phyloP scores from a whole-genome alignment of 2,329 filamentous ascomycete genomes.

The Monilinia laxa region DNA sequence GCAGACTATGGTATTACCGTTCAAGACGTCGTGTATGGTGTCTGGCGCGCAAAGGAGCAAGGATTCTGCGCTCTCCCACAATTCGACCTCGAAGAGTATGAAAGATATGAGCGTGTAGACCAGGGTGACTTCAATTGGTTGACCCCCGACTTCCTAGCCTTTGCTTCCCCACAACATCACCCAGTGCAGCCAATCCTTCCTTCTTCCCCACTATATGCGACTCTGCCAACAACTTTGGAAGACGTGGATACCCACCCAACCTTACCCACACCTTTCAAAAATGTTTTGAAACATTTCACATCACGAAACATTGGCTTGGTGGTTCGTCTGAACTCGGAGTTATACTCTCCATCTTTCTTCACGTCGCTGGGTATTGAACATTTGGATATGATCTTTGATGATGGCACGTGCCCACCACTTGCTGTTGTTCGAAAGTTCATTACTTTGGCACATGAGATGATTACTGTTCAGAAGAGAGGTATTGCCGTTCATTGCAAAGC shows the following conservation, averaged over 20 bases:
- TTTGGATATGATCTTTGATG: conserved; percentile 99
- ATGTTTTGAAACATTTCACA: conserved; percentile 86
- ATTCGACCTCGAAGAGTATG: conserved; percentile 96
- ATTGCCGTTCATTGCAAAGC: conserved; percentile 99
- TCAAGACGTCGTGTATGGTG: conserved; percentile 95
- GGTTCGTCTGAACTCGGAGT: conserved; percentile 89
- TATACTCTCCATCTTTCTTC: conserved; percentile 97
- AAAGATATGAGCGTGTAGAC: conserved; percentile 91
- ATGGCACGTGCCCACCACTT: conserved; percentile 90
- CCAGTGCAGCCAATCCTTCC: conserved; percentile 71
- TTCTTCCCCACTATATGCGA: conserved; percentile 69
- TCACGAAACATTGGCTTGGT: conserved; percentile 89
- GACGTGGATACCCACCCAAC: conserved; percentile 69
- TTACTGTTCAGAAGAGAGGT: conserved; percentile 83
- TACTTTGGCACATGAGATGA: conserved; percentile 90
- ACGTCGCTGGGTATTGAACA: conserved; percentile 93
- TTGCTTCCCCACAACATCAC: conserved; percentile 87
- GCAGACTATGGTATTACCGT: conserved; percentile 95
- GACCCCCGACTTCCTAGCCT: conserved; percentile 90
- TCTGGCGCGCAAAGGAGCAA: conserved; percentile 98
- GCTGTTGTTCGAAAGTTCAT: conserved; percentile 93
- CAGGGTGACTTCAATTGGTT: conserved; percentile 99
- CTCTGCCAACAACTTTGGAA: conserved; percentile 72
- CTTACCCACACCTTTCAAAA: conserved; percentile 88
- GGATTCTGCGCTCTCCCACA: conserved; percentile 86